A percentile compares a stretch with the other conserved stretches of the same genome.
phyloP scores from a whole-genome alignment of 306 rosid genomes.

The Castanea mollissima region DNA sequence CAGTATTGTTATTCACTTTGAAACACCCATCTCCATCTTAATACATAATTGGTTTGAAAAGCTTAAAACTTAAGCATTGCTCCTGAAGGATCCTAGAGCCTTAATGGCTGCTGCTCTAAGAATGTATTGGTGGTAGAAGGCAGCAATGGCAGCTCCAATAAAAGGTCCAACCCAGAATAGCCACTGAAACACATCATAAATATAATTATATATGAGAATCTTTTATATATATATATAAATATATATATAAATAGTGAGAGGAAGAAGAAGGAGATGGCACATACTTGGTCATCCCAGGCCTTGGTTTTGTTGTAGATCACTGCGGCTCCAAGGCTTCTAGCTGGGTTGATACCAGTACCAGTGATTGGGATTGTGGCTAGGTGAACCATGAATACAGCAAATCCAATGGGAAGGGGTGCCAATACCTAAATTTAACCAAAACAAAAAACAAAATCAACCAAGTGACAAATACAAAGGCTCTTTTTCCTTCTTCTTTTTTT shows the following conservation, averaged over 20 bases:
- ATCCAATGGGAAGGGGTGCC: slow-evolving; percentile 98
- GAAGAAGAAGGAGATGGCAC: not conserved
- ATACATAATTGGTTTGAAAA: not conserved
- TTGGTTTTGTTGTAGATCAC: slow-evolving; percentile 68
- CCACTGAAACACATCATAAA: slow-evolving; percentile 53
- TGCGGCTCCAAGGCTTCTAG: slow-evolving; percentile 95
- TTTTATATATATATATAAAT: no score
- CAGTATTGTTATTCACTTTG: slow-evolving; percentile 29
- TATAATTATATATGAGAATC: not conserved
- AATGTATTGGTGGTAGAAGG: slow-evolving; percentile 75
- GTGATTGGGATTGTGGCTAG: slow-evolving; percentile 92
- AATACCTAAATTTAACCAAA: slow-evolving; percentile 44
- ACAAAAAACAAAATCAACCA: not conserved
- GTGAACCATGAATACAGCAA: slow-evolving; percentile 97
- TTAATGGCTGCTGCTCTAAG: slow-evolving; percentile 85
- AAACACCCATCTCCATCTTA: slow-evolving; percentile 18
- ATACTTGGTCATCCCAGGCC: slow-evolving; percentile 88
- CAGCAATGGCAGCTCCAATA: slow-evolving; percentile 81
- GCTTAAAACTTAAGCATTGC: slow-evolving; percentile 63
- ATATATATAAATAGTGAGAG: not conserved
- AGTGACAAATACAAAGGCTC: not conserved
- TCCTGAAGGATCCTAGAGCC: slow-evolving; percentile 93
- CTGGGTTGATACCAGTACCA: slow-evolving; percentile 95
- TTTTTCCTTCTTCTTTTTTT: not conserved
- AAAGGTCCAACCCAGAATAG: slow-evolving; percentile 96